These are phyloP conservation scores for Vairimorpha apis DNA, from an alignment of 371 early-diverging fungal genomes.

Conservation along the genomic window DNA sequence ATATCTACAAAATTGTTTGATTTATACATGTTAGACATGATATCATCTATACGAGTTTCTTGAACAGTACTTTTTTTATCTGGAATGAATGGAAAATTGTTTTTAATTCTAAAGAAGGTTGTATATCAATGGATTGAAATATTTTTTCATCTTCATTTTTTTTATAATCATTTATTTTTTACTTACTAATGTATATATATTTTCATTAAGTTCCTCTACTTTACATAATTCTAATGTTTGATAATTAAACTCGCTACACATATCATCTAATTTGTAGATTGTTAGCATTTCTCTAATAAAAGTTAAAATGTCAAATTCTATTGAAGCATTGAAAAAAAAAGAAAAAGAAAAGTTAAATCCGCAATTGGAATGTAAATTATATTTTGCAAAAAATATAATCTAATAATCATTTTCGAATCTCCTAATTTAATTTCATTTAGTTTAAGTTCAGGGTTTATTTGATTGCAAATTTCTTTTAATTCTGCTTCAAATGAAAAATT, in stretches of 20 bases:
- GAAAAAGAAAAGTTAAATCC: background rate
- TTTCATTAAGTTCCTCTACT: background rate
- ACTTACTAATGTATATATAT: background rate
- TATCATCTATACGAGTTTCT: conserved; percentile 9
- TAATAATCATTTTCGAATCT: background rate
- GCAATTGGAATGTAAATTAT: background rate
- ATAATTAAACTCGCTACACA: background rate
- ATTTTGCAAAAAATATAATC: background rate
- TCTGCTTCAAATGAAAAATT: conserved; percentile 8
- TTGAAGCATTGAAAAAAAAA: background rate
- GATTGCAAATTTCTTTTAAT: background rate
- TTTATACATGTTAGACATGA: conserved; percentile 25
- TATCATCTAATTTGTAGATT: background rate
- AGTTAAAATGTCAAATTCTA: background rate
- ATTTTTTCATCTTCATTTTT: background rate
- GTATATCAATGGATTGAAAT: background rate
- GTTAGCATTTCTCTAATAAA: background rate
- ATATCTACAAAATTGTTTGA: background rate
- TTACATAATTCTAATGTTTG: conserved; percentile 1
- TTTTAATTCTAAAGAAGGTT: background rate
- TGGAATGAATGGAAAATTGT: background rate
- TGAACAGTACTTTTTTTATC: background rate
- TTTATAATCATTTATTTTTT: background rate
- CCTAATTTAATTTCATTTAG: conserved; percentile 3
- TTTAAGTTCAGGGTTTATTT: background rate